Base-by-base conservation (phyloP, 352 stramenopile species). In the Globisporangium camurandrum region DNA sequence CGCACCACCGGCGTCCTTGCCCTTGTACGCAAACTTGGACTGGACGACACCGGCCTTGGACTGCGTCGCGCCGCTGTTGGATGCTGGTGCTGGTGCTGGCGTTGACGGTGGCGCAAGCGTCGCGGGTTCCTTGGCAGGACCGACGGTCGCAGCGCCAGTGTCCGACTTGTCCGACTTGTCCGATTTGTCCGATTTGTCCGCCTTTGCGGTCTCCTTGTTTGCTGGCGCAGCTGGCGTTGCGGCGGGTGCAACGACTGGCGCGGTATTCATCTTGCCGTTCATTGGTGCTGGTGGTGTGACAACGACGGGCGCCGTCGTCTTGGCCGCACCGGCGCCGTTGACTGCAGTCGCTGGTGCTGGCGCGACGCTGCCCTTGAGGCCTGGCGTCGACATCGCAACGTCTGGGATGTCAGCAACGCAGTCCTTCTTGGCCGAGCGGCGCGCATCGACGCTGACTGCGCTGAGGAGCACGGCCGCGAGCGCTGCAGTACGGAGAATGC, bases 11-110 rank as follows among this genome's bases (percentile, higher is more conserved):
- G 58, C 67, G 54, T 83, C 67, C 37, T 48, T 49, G 43, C 73
- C 76, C 26, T 57, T 72, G 71, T 82, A 88, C 59, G 71, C 69
- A 61, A 79, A 79, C 51, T 64, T 51, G 20, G 37, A 46, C 36
- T 66, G 65, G 44, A 82, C 46, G 4, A 51, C 68, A 47, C 75
- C 75, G 4, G 66, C 50, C 23, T 57, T 57, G 38, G 61, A 66
- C 49, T 75, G 67, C 23, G 46, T 20, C 27, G 50, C 20, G 40
- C 64, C 62, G 14, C n/a, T 14, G 10, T 38, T 11, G 3, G 54
- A 19, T 20, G 54, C 30, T 11, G 54, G 26, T 12, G 46, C 16
- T 4, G 54, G 17, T 20, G 54, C 30, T 11, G 54, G 26, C 34
- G 45, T 50, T 19, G 53, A 31, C 10, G 51, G 47, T 33, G 51